Base-by-base conservation (phyloP, 805 yeast species). In the Ascoidea tarda region DNA sequence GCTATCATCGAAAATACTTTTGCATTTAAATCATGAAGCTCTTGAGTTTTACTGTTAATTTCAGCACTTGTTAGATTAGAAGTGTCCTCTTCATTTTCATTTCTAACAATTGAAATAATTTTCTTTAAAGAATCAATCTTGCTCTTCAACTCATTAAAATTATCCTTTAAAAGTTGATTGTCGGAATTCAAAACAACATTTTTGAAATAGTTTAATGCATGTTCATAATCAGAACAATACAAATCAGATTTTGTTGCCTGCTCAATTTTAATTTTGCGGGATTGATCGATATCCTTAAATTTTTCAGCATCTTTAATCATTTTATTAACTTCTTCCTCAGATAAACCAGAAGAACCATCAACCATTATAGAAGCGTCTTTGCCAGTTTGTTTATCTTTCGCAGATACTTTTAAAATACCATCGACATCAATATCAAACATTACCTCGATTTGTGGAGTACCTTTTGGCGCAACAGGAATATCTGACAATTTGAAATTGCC, bases 171-270 rank as follows among this genome's bases (percentile, higher is more conserved):
- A 38, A 38, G 8, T 38, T 38, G 44, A 55, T 78, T 72, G 53
- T 74, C 64, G 61, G 80, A 73, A 62, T 72, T 73, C 62, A 74
- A 79, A 64, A 70, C 70, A 48, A 78, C 73, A 62, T 67, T 69
- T 49, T 65, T 72, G 63, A 84, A 84, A 69, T 87, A 95, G 59
- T 73, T 72, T 57, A 93, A 71, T 6, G 96, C 91, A 68, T 77
- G 76, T 68, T 89, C 96, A 51, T 96, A 88, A 67, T 93, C 99
- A 62, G 84, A 82, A 59, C 88, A 79, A 51, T 84, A 74, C 60
- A 84, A 80, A 58, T 84, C 95, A 32, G 88, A 86, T 63, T 82
- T 76, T 63, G 84, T 83, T 46, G 91, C 87, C 62, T 79, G 81
- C 63, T 85, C 89, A 56, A 82, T 74, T 53, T 81, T 73, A 59